A percentile compares a stretch with the other conserved stretches of the same genome.
Evolutionary conservation across 768 basidiomycete genomes (phyloP).

Genomic region (Pleurotus pulmonarius): DNA sequence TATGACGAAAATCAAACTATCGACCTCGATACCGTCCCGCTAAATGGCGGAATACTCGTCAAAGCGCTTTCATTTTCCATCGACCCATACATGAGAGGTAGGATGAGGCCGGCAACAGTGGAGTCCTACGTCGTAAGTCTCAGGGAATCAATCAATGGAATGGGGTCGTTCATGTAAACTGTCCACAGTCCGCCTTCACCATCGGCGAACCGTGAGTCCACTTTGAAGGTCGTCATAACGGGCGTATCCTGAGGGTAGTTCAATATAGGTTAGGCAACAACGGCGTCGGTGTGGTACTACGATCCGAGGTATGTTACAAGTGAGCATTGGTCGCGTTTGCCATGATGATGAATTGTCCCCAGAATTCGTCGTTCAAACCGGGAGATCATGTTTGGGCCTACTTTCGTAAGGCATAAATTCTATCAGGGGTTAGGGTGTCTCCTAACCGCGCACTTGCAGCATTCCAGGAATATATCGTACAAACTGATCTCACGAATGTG

Average conservation of each 20-base stretch:
- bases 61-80: conserved; percentile 42
- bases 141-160: no score
- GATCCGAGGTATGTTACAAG: conserved; percentile 18
- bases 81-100: conserved; percentile 39
- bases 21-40: conserved; percentile 34
- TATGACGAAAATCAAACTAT: conserved; percentile 37
- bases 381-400: conserved; percentile 30
- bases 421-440: conserved; percentile 7
- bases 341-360: no score
- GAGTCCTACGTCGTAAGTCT: conserved; percentile 17
- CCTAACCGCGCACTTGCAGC: background rate
- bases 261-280: conserved; percentile 11
- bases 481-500: conserved; percentile 8
- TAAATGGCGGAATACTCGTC: conserved; percentile 36
- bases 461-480: conserved; percentile 26
- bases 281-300: conserved; percentile 19
- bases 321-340: no score
- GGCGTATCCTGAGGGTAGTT: background rate
- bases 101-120: conserved; percentile 26
- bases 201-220: conserved; percentile 20
- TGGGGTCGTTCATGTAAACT: no score
- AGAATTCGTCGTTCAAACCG: conserved; percentile 11
- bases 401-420: conserved; percentile 12
- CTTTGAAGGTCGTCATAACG: background rate
- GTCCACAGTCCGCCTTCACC: no score